Evolutionary conservation across 139 green algal genomes (phyloP).

Genomic region (Gonium pectorale): DNA sequence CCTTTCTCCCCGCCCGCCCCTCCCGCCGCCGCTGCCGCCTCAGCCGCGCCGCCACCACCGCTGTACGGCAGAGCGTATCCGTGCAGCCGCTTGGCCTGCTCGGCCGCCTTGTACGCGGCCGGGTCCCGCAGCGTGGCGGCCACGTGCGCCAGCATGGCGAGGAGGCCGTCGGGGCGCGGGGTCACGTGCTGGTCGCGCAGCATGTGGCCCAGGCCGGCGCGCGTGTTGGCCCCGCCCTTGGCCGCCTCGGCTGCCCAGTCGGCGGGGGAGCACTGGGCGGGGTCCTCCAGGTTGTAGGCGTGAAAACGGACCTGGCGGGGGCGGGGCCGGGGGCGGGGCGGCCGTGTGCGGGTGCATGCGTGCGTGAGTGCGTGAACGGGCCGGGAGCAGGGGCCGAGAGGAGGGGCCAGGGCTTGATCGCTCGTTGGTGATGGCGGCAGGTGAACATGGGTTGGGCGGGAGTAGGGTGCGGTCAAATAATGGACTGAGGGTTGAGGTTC

Average conservation of each 20-base stretch:
- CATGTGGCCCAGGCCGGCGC: neutral
- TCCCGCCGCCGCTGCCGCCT: neutral
- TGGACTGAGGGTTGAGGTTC: too few relatives aligned
- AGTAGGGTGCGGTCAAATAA: too few relatives aligned
- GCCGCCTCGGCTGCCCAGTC: neutral
- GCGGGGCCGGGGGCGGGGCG: too few relatives aligned
- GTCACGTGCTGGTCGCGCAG: conserved; percentile 19
- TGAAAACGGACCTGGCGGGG: conserved; percentile 5
- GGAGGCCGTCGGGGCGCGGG: neutral
- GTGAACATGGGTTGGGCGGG: too few relatives aligned
- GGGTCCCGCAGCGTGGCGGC: conserved; percentile 10
- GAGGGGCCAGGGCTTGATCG: too few relatives aligned
- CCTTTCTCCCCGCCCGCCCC: neutral
- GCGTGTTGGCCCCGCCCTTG: neutral
- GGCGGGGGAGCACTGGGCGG: neutral
- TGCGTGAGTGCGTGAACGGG: too few relatives aligned
- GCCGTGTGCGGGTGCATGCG: too few relatives aligned
- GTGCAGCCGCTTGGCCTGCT: neutral
- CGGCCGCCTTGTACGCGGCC: neutral
- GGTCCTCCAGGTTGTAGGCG: conserved; percentile 24
- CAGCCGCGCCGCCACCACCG: neutral
- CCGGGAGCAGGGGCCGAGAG: too few relatives aligned
- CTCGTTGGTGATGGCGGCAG: too few relatives aligned
- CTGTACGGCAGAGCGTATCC: neutral
- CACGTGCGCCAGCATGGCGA: conserved; percentile 22